Evolutionary conservation across 2,329 filamentous ascomycete genomes (phyloP).

Genomic region (Aspergillus candidus): DNA sequence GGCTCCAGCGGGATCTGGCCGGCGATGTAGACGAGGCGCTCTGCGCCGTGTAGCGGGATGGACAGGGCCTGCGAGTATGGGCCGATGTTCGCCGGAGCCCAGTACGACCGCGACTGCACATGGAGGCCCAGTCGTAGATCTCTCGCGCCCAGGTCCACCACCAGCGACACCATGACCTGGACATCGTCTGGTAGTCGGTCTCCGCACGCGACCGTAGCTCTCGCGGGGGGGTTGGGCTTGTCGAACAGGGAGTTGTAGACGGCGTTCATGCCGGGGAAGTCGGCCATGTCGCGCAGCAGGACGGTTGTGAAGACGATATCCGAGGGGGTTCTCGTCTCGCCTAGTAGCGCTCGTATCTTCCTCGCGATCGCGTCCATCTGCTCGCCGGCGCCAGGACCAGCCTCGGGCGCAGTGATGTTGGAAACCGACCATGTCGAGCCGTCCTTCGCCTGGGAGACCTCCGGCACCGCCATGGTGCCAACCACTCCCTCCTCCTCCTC

Average conservation of each 20-base stretch:
- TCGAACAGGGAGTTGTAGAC: slow-evolving; percentile 71
- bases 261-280: slow-evolving; percentile 69
- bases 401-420: slow-evolving; percentile 35
- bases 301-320: slow-evolving; percentile 51
- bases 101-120: slow-evolving; percentile 90
- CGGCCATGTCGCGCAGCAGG: slow-evolving; percentile 69
- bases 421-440: slow-evolving; percentile 29
- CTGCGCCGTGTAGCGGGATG: slow-evolving; percentile 21
- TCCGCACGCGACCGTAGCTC: slow-evolving; percentile 77
- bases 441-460: slow-evolving; percentile 17
- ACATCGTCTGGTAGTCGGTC: slow-evolving; percentile 54
- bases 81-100: slow-evolving; percentile 96
- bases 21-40: slow-evolving; percentile 60
- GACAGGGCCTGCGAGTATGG: slow-evolving; percentile 87
- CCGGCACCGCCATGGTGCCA: neutral
- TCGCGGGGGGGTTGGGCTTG: slow-evolving; percentile 72
- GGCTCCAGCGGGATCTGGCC: slow-evolving; percentile 89
- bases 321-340: slow-evolving; percentile 19
- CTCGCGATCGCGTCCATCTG: slow-evolving; percentile 31
- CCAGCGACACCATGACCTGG: slow-evolving; percentile 56
- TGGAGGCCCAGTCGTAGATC: slow-evolving; percentile 57
- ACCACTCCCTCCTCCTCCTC: neutral
- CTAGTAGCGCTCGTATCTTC: slow-evolving; percentile 23
- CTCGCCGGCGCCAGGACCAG: slow-evolving; percentile 33
- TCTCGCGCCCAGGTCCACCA: slow-evolving; percentile 36